Conservation (phyloP, 2,329 filamentous ascomycete species). For the Fusarium dimerum region DNA sequence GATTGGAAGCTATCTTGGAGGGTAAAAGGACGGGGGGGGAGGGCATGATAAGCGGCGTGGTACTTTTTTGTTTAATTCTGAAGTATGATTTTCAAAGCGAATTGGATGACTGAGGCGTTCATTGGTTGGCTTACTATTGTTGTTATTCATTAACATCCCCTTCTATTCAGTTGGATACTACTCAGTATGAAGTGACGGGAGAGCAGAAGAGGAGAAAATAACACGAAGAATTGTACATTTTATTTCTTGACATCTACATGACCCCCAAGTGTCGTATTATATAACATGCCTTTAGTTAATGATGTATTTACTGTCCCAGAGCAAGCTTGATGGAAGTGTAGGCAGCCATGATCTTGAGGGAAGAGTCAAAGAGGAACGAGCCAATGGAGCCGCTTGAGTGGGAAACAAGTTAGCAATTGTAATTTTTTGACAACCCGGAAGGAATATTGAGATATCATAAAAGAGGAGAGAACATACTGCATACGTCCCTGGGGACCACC, state of each 20-base stretch:
- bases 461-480: conserved; percentile 31
- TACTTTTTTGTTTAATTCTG: no score
- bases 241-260: not conserved
- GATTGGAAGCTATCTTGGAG: not conserved
- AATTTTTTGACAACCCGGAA: not conserved
- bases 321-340: conserved; percentile 43
- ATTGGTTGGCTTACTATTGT: no score
- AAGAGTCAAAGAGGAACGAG: conserved; percentile 37
- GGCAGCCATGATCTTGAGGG: conserved; percentile 46
- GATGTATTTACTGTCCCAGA: conserved; percentile 28
- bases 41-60: no score
- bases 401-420: conserved; percentile 15
- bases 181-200: no score
- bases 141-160: no score
- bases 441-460: not conserved
- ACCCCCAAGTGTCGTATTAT: not conserved
- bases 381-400: conserved; percentile 37
- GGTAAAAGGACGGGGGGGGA: no score
- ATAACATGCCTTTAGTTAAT: not conserved
- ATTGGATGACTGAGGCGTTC: no score
- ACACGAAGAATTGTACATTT: no score
- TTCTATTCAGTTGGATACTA: no score
- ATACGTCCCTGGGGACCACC: conserved; percentile 48
- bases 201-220: no score
- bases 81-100: no score